Evolutionary conservation across 441 rosid species (phyloP).

Genomic region (Gossypium gossypioides): DNA sequence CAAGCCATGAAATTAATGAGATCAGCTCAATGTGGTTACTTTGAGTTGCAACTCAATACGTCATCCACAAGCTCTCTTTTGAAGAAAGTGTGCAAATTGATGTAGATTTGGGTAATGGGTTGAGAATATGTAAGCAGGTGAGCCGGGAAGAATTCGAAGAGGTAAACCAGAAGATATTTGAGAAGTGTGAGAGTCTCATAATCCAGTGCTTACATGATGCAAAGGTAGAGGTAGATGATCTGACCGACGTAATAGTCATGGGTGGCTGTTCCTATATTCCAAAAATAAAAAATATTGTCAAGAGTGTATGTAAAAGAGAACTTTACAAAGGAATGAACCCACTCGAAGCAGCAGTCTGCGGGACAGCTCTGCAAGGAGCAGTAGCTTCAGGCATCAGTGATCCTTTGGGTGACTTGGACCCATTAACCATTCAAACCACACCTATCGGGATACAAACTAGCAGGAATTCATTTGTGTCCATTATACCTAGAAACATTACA

Average conservation of each 20-base stretch:
- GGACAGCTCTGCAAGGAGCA: conserved; percentile 83
- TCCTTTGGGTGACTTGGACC: conserved; percentile 67
- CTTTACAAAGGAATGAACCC: conserved; percentile 47
- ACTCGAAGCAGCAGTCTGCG: conserved; percentile 65
- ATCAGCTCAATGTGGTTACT: conserved; percentile 41
- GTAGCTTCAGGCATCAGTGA: conserved; percentile 70
- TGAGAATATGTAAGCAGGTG: conserved; percentile 35
- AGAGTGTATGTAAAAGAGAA: conserved; percentile 40
- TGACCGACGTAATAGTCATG: conserved; percentile 58
- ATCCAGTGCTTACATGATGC: conserved; percentile 60
- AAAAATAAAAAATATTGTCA: conserved; percentile 34
- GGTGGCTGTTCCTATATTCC: conserved; percentile 80
- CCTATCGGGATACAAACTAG: conserved; percentile 59
- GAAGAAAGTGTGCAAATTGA: conserved; percentile 38
- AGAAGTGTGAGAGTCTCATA: conserved; percentile 49
- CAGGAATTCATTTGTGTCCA: conserved; percentile 45
- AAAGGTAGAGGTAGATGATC: conserved; percentile 41
- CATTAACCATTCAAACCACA: conserved; percentile 65
- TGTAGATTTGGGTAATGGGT: conserved; percentile 58
- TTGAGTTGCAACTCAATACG: conserved; percentile 65
- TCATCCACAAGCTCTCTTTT: conserved; percentile 51
- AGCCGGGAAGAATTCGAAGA: conserved; percentile 51
- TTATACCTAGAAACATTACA: conserved; percentile 53
- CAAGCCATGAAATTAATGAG: conserved; percentile 30
- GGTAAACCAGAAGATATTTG: conserved; percentile 52